Evolutionary conservation across 2,329 filamentous ascomycete genomes (phyloP).

Genomic region (Thyridium curvatum): DNA sequence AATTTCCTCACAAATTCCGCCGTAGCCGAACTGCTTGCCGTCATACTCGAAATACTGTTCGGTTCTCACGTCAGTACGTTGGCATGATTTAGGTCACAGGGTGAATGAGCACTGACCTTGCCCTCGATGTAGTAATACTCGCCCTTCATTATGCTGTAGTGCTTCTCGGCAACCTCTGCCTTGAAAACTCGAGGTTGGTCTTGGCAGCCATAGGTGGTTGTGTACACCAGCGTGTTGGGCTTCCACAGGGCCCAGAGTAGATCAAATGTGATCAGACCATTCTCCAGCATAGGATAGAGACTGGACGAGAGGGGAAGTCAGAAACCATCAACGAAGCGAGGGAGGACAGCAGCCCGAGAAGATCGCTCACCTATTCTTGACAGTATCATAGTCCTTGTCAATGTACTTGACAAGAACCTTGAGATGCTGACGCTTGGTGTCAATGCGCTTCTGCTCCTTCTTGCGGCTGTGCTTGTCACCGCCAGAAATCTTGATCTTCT

Average conservation of each 20-base stretch:
- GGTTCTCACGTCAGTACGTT: slow-evolving; percentile 1
- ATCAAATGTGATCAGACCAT: slow-evolving; percentile 82
- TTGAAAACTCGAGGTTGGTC: slow-evolving; percentile 80
- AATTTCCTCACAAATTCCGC: slow-evolving; percentile 63
- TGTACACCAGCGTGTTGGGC: slow-evolving; percentile 73
- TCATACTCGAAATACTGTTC: slow-evolving; percentile 77
- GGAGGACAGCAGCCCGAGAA: not conserved
- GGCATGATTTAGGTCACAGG: not conserved
- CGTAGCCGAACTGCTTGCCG: slow-evolving; percentile 77
- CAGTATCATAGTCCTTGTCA: slow-evolving; percentile 66
- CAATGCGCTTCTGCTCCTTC: slow-evolving; percentile 52
- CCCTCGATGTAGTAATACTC: slow-evolving; percentile 74
- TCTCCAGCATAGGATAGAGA: slow-evolving; percentile 72
- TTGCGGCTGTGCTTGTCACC: slow-evolving; percentile 50
- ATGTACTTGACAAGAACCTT: slow-evolving; percentile 46
- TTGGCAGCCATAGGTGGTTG: slow-evolving; percentile 67
- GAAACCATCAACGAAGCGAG: not conserved
- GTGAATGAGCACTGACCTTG: slow-evolving; percentile 25
- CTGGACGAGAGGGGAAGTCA: slow-evolving; percentile 27
- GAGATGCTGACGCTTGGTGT: slow-evolving; percentile 56
- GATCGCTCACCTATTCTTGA: slow-evolving; percentile 52
- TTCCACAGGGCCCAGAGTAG: slow-evolving; percentile 86
- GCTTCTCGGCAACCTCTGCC: slow-evolving; percentile 69
- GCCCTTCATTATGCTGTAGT: slow-evolving; percentile 62
- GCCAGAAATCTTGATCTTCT: slow-evolving; percentile 42